Conservation (phyloP, 208 protist genomes). For the Leishmania tropica region DNA sequence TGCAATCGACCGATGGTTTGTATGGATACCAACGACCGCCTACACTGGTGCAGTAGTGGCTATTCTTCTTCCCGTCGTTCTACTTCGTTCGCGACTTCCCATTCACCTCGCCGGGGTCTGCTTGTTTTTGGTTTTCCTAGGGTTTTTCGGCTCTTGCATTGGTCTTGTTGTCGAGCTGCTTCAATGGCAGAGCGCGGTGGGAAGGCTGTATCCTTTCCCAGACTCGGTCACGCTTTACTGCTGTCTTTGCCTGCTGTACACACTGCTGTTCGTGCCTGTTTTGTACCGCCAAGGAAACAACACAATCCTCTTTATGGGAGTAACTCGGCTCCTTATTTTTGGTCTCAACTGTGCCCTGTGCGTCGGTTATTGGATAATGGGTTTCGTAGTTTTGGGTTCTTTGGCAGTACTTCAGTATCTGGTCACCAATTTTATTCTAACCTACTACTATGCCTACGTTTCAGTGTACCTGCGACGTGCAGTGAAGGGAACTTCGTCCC, state of each 20-base stretch:
- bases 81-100: slow-evolving; percentile 28
- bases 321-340: slow-evolving; percentile 52
- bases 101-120: slow-evolving; percentile 26
- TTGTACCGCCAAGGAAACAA: slow-evolving; percentile 30
- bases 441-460: slow-evolving; percentile 53
- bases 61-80: slow-evolving; percentile 28
- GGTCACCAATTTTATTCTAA: slow-evolving; percentile 53
- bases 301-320: slow-evolving; percentile 39
- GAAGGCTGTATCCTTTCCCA: slow-evolving; percentile 68
- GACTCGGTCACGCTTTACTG: slow-evolving; percentile 64
- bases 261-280: slow-evolving; percentile 34
- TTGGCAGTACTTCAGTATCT: slow-evolving; percentile 55
- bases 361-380: slow-evolving; percentile 65
- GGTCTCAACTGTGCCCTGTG: slow-evolving; percentile 68
- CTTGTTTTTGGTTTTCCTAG: slow-evolving; percentile 51
- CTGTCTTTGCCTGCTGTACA: slow-evolving; percentile 59
- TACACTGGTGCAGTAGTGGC: slow-evolving; percentile 41
- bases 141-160: slow-evolving; percentile 60
- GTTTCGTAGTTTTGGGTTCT: slow-evolving; percentile 55
- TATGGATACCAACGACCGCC: slow-evolving; percentile 63
- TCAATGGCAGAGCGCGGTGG: slow-evolving; percentile 59
- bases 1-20: slow-evolving; percentile 54
- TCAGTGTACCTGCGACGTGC: slow-evolving; percentile 37
- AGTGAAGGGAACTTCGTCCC: slow-evolving; percentile 16
- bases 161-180: slow-evolving; percentile 64